Evolutionary conservation across 306 rosid species (phyloP).

Genomic region (Rubus idaeus): DNA sequence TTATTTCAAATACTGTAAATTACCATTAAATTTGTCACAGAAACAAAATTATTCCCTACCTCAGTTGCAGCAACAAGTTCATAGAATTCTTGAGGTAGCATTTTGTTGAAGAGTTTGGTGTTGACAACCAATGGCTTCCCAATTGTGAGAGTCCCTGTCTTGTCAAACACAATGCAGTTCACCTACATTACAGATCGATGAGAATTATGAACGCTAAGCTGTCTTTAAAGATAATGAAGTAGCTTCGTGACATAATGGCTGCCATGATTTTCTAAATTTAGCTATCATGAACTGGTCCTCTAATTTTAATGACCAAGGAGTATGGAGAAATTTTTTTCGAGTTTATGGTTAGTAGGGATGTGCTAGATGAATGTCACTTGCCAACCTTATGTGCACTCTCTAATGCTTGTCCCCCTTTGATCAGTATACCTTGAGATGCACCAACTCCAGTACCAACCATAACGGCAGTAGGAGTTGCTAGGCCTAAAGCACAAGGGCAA

Average conservation of each 20-base stretch:
- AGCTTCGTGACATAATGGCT: not conserved
- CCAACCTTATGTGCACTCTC: conserved; percentile 81
- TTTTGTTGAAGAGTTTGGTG: conserved; percentile 39
- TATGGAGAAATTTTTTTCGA: not conserved
- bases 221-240: not conserved
- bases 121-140: conserved; percentile 79
- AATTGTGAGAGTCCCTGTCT: conserved; percentile 88
- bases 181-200: conserved; percentile 42
- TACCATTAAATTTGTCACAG: not conserved
- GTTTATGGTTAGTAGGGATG: not conserved
- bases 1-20: not conserved
- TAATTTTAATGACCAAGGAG: not conserved
- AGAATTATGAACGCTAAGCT: not conserved
- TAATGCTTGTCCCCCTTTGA: conserved; percentile 89
- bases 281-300: not conserved
- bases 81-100: conserved; percentile 43
- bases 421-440: conserved; percentile 83
- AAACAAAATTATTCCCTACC: conserved; percentile 29
- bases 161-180: conserved; percentile 80
- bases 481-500: conserved; percentile 93
- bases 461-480: conserved; percentile 89
- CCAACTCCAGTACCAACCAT: conserved; percentile 97
- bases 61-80: conserved; percentile 78
- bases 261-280: not conserved
- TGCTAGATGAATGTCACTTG: conserved; percentile 5